Base-by-base conservation (phyloP, 208 protist species). In the Leishmania aethiopica region DNA sequence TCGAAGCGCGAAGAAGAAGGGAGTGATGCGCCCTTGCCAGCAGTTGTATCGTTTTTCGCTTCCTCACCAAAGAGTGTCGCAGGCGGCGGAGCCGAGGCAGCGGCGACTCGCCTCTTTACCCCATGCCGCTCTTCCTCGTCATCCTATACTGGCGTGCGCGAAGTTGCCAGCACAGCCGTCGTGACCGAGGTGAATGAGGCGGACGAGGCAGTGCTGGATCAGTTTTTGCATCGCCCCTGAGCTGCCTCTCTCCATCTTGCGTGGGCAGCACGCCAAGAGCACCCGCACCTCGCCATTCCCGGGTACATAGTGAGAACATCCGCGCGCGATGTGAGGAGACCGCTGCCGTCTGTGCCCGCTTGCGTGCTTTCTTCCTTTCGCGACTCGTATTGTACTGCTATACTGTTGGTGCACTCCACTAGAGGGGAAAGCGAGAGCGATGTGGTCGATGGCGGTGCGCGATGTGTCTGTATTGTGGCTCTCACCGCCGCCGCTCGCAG, bases 101-200 rank as follows among this genome's bases (percentile, higher is more conserved):
- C 32, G 32, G 51, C 49, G n/a, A 60, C 32, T 15, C n/a, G 28
- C 15, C 4, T 32, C 53, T 64, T 64, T 19, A 1, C 35, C 28
- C 74, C 37, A 49, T 35, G 22, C 74, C 32, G 37, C 3, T 11
- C 74, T n/a, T 28, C 74, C 19, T 66, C 74, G 5, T 66, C 74
- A 17, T 22, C 32, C 53, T 40, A 32, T 49, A 45, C 74, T n/a
- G 53, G 3, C 4, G 40, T n/a, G 19, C 57, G 37, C 25, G 57
- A 78, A 25, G 1, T 66, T 4, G 19, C 57, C 3, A 85, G 82
- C 82, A 85, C 77, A 10, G 71, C 82, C 17, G n/a, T 85, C 1
- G 71, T 85, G 45, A 74, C 74, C 60, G 66, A 67, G 70, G 82
- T 85, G 3, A 51, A 78, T 28, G 82, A 85, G 71, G 47, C 51